These are phyloP conservation scores for Verticillium nonalfalfae DNA, from an alignment of 2,329 filamentous ascomycete species.

Conservation along the genomic window DNA sequence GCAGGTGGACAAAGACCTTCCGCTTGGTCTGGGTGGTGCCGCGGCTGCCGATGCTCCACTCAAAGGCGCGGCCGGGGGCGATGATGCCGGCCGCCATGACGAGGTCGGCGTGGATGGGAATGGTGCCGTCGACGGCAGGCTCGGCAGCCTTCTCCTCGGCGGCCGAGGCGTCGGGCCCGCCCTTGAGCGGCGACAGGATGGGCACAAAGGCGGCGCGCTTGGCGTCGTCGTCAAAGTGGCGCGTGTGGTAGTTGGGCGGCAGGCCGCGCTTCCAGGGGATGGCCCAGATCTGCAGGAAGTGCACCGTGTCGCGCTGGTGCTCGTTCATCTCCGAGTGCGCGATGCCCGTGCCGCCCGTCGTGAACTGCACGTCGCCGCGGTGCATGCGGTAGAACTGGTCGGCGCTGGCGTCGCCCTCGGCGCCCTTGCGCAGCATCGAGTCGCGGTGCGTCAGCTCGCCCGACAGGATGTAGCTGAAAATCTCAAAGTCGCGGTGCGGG, in stretches of 20 bases:
- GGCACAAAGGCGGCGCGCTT: conserved; percentile 67
- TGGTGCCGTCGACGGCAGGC: conserved; percentile 57
- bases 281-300: conserved; percentile 88
- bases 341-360: conserved; percentile 75
- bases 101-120: conserved; percentile 79
- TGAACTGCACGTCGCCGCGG: conserved; percentile 83
- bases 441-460: conserved; percentile 86
- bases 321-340: conserved; percentile 81
- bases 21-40: conserved; percentile 45
- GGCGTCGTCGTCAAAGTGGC: conserved; percentile 62
- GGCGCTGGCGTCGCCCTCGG: conserved; percentile 46
- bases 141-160: conserved; percentile 59
- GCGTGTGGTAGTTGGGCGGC: conserved; percentile 70
- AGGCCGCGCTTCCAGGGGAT: conserved; percentile 70
- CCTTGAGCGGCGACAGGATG: conserved; percentile 70
- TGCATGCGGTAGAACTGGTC: conserved; percentile 66
- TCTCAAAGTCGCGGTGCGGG: conserved; percentile 80
- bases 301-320: conserved; percentile 61
- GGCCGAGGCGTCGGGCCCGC: conserved; percentile 52
- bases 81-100: conserved; percentile 77
- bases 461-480: conserved; percentile 81
- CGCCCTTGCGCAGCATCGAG: conserved; percentile 69
- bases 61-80: conserved; percentile 56
- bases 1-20: conserved; percentile 75
- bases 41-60: conserved; percentile 63